Base-by-base conservation (phyloP, 192 early-diverging fungal species). In the Phycomyces nitens region DNA sequence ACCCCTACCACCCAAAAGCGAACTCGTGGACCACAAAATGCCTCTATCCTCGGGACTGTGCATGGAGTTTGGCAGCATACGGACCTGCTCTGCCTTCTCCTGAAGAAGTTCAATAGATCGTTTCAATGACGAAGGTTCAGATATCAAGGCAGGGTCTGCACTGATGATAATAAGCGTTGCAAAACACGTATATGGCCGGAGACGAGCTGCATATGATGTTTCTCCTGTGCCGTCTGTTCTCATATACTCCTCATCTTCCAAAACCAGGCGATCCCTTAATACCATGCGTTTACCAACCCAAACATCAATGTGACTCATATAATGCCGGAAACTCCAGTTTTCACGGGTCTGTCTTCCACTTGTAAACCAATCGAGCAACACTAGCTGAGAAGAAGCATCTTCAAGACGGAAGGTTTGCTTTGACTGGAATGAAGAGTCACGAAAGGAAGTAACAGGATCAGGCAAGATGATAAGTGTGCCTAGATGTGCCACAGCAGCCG, bases 291-390 rank as follows among this genome's bases (percentile, higher is more conserved):
- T 62, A 26, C 50, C 62, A 1, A 77, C 41, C 9, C 60, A 53
- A 21, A 80, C 22, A 60, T 70, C 75, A 29, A 56, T 69, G 26
- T 56, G 71, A 64, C 58, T 77, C 40, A 66, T 72, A 60, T 62
- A 81, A 55, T 63, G 69, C 64, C 57, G 60, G 55, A 89, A 95
- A 53, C 55, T 71, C 92, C 92, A 95, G 10, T 62, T 63, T 58
- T 95, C 93, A 0, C 87, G 58, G 11, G 80, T 82, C 64, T 78
- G 74, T 50, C 93, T 62, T 6, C 93, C 93, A 44, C 86, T 85
- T 0, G 88, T 92, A 63, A 92, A 85, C 92, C 93, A 95, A 62
- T 95, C 93, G 27, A 95, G 70, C 8, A 94, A 60, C 0, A 94
- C 75, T 9, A 93, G 55, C 23, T 86, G 87, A 0, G 82, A 77